Conservation (phyloP, 768 basidiomycete species). For the Daedaleopsis nitida region DNA sequence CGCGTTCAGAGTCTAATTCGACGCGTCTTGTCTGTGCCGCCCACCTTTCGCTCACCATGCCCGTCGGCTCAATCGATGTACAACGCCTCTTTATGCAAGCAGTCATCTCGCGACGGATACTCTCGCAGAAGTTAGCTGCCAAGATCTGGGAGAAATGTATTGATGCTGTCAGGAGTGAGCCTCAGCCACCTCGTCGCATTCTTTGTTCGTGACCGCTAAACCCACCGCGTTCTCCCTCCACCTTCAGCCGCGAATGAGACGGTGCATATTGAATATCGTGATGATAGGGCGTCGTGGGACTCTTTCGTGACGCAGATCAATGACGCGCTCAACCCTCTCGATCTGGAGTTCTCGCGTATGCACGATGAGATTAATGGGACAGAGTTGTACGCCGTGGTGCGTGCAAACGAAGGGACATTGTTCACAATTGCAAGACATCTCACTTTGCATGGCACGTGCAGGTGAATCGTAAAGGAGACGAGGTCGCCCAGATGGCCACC, state of each 20-base stretch:
- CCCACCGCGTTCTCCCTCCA: not conserved
- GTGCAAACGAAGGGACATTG: conserved; percentile 27
- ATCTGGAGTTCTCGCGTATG: conserved; percentile 69
- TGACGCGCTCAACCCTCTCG: conserved; percentile 60
- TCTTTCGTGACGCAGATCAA: conserved; percentile 64
- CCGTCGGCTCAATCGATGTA: conserved; percentile 62
- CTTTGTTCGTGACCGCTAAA: not conserved
- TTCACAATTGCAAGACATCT: not conserved
- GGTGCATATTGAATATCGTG: conserved; percentile 46
- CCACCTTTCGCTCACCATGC: conserved; percentile 22
- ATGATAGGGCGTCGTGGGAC: conserved; percentile 55
- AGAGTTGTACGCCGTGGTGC: conserved; percentile 70
- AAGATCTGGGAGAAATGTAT: conserved; percentile 69
- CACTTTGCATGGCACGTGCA: conserved; percentile 29
- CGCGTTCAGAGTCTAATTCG: conserved; percentile 2
- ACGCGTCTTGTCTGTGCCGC: conserved; percentile 25
- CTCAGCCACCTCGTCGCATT: conserved; percentile 2
- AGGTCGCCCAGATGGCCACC: conserved; percentile 82
- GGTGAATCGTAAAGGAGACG: conserved; percentile 83
- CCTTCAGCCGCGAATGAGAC: conserved; percentile 53
- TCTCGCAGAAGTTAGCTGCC: conserved; percentile 67
- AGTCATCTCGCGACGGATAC: conserved; percentile 65
- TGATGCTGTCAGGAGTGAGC: conserved; percentile 65
- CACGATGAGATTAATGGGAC: conserved; percentile 66
- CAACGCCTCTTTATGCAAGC: conserved; percentile 80